A percentile compares a stretch with the other conserved stretches of the same genome.
Conservation (phyloP, 257 asterid genomes). For the Mitragyna speciosa region DNA sequence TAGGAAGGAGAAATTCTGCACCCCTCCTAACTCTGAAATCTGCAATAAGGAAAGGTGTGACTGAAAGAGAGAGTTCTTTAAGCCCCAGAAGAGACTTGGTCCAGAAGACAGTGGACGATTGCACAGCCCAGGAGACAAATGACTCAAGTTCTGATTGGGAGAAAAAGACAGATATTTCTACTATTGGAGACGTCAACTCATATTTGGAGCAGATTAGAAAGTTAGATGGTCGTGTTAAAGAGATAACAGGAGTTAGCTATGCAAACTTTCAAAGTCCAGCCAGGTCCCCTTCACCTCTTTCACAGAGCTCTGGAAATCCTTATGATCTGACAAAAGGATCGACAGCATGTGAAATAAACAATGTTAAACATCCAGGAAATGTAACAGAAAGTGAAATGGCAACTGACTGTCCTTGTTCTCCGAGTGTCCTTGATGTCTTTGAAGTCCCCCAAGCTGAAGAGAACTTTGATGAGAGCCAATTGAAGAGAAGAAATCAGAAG, state of each 20-base stretch:
- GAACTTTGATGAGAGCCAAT: slow-evolving; percentile 26
- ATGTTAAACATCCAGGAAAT: slow-evolving; percentile 21
- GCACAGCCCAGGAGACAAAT: slow-evolving; percentile 29
- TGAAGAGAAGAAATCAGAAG: slow-evolving; percentile 24
- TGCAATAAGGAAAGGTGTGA: slow-evolving; percentile 33
- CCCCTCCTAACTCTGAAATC: slow-evolving; percentile 43
- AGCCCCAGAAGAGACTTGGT: slow-evolving; percentile 34
- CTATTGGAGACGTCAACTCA: slow-evolving; percentile 39
- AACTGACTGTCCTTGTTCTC: slow-evolving; percentile 36
- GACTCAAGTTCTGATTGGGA: slow-evolving; percentile 37
- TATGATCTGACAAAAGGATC: slow-evolving; percentile 28
- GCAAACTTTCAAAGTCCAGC: slow-evolving; percentile 29
- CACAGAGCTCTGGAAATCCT: slow-evolving; percentile 27
- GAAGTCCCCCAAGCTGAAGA: slow-evolving; percentile 76
- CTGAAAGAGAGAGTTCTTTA: slow-evolving; percentile 39
- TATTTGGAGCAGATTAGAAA: slow-evolving; percentile 68
- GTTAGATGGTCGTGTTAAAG: slow-evolving; percentile 57
- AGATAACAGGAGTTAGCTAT: slow-evolving; percentile 54
- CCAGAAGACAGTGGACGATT: slow-evolving; percentile 41
- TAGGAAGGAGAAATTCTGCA: slow-evolving; percentile 63
- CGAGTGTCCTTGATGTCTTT: slow-evolving; percentile 72
- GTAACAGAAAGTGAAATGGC: slow-evolving; percentile 20
- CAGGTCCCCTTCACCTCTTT: slow-evolving; percentile 45
- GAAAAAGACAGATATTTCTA: slow-evolving; percentile 39
- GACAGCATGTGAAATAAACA: slow-evolving; percentile 28